Percentiles rank a stretch among this genome's conserved stretches.
Conservation (phyloP, 176 grass and related monocot genomes). For the Zoysia japonica region DNA sequence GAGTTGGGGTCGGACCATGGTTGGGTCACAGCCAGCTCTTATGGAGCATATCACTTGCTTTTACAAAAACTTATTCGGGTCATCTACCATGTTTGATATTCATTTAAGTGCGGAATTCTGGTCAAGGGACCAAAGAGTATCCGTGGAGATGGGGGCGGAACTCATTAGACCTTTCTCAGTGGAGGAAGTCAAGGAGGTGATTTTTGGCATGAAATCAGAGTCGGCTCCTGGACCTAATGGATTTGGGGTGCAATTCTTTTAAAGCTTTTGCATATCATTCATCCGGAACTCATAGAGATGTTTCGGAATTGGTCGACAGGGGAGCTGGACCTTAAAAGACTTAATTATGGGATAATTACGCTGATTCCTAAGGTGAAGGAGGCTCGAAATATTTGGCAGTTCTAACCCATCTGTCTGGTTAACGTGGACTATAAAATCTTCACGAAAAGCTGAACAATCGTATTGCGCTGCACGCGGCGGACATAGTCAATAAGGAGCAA, state of each 20-base stretch:
- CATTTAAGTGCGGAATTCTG: too few relatives aligned
- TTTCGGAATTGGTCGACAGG: background rate
- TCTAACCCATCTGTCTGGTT: background rate
- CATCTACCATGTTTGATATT: too few relatives aligned
- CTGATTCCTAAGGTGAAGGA: background rate
- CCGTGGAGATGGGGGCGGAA: too few relatives aligned
- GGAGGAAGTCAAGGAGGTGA: too few relatives aligned
- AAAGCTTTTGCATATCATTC: background rate
- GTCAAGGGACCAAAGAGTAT: too few relatives aligned
- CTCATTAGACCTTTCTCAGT: too few relatives aligned
- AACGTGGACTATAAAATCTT: background rate
- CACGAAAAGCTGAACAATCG: background rate
- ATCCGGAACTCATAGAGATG: background rate
- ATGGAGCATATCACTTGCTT: too few relatives aligned
- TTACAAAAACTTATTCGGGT: too few relatives aligned
- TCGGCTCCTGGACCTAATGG: background rate
- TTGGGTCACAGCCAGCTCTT: too few relatives aligned
- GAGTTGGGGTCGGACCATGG: too few relatives aligned
- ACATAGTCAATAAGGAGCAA: background rate
- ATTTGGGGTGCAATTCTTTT: background rate
- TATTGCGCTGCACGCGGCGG: too few relatives aligned
- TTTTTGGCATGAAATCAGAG: background rate
- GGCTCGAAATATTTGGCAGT: background rate
- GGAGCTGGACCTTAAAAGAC: background rate
- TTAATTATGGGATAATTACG: background rate